Conservation (phyloP, 306 rosid species). For the Lathyrus tuberosus region DNA sequence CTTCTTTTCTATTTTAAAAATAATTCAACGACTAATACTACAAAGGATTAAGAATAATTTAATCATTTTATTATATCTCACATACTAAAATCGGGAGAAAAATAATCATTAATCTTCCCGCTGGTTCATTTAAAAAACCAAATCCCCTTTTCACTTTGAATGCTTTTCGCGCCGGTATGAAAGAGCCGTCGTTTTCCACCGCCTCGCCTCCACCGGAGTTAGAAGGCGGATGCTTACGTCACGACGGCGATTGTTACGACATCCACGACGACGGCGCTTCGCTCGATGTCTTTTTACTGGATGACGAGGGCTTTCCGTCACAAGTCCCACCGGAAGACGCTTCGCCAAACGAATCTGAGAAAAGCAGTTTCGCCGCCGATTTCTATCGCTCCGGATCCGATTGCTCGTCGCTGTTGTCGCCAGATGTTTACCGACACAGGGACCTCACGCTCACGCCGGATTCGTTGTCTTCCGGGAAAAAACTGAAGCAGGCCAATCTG, state of each 20-base stretch:
- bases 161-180: constrained; percentile 38
- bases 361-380: constrained; percentile 47
- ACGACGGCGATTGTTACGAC: constrained; percentile 27
- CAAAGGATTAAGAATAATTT: no score
- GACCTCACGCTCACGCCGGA: background rate
- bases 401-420: constrained; percentile 39
- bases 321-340: constrained; percentile 33
- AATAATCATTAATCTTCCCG: constrained; percentile 42
- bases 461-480: constrained; percentile 39
- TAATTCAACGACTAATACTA: no score
- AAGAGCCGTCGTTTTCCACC: constrained; percentile 36
- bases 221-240: constrained; percentile 26
- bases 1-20: no score
- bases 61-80: no score
- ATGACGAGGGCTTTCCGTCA: constrained; percentile 57
- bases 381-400: constrained; percentile 53
- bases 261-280: constrained; percentile 16
- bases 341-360: background rate
- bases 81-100: background rate
- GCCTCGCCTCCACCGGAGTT: constrained; percentile 30
- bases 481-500: constrained; percentile 49
- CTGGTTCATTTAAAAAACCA: constrained; percentile 45
- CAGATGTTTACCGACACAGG: constrained; percentile 12
- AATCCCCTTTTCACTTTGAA: constrained; percentile 13
- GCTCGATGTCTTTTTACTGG: constrained; percentile 34